Conservation (phyloP, 2,329 filamentous ascomycete species). For the Xylariaceae sp. region DNA sequence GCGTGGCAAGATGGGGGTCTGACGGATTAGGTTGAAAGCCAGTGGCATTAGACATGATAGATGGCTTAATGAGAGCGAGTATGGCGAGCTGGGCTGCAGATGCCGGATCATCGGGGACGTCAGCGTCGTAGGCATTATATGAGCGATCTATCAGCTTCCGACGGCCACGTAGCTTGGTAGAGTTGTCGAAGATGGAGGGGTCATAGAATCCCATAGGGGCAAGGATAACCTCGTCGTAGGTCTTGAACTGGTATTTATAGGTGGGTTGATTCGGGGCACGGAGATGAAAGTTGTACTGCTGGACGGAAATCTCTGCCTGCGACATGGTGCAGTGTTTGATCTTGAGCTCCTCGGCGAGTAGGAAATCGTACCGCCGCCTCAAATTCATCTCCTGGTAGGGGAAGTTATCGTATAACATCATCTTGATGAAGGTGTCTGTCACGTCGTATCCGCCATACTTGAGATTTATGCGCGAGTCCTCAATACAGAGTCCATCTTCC, state of each 20-base stretch:
- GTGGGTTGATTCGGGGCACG: constrained; percentile 85
- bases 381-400: constrained; percentile 95
- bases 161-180: constrained; percentile 71
- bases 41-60: constrained; percentile 45
- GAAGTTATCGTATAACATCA: constrained; percentile 96
- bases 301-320: constrained; percentile 83
- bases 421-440: constrained; percentile 91
- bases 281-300: constrained; percentile 85
- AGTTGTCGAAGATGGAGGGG: constrained; percentile 80
- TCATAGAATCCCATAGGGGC: constrained; percentile 93
- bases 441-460: constrained; percentile 93
- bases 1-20: constrained; percentile 51
- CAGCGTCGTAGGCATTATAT: constrained; percentile 88
- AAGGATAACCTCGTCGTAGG: constrained; percentile 93
- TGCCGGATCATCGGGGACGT: constrained; percentile 79
- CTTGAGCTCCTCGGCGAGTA: constrained; percentile 93
- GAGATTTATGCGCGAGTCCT: constrained; percentile 91
- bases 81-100: constrained; percentile 77
- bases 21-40: constrained; percentile 36
- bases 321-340: constrained; percentile 89
- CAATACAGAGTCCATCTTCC: constrained; percentile 90
- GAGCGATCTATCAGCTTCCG: constrained; percentile 81
- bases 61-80: constrained; percentile 57
- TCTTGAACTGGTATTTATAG: constrained; percentile 91
- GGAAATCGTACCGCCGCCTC: constrained; percentile 81